Evolutionary conservation across 2,329 filamentous ascomycete genomes (phyloP), one percentile per base, ranked within the genome.

Genomic region (Aureobasidium sp.): DNA sequence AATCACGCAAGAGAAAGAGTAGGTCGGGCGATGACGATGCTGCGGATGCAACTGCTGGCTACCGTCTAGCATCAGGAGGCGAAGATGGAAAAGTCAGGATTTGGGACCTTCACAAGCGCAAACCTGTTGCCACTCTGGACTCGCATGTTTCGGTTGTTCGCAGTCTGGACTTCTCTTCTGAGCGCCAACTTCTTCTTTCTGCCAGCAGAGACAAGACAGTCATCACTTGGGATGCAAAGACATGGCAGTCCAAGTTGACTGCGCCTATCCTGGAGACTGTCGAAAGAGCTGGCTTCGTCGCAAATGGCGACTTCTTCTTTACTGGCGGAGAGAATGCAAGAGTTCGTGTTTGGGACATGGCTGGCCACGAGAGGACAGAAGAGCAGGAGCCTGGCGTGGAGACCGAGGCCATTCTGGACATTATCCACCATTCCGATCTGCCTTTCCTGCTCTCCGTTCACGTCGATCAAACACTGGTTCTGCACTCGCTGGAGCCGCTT

Each of bases 111-210:
- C 86, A 92, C 75, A 95, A 90, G 77, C 84, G 90, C 62, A 89
- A 84, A 66, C 87, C 87, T 63, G 80, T 90, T 26, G 89, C 90
- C 24, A 86, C 87, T 20, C 79, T 96, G 36, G 92, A 97, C 64
- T 94, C 92, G 0, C 95, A 99, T 72, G 92, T 96, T 26, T 97
- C 94, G 10, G 90, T 97, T 67, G 90, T 99, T n/a, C 87, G 92
- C 67, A 87, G 86, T 59, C 74, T 99, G 55, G 89, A 94, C 68
- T 99, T 89, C 73, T 94, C 89, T 5, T 74, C 85, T 0, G 78
- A 86, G 61, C 85, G 92, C 70, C 86, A 93, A 70, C 79, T 86
- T 5, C 78, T 99, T 34, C 82, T 99, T 2, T 94, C 92, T 5
- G 91, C 86, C 24, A 89, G 92, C 72, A 84, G 94, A 76, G 94